Base-by-base conservation (phyloP, 441 rosid genomes). In the Omphalea diandra region DNA sequence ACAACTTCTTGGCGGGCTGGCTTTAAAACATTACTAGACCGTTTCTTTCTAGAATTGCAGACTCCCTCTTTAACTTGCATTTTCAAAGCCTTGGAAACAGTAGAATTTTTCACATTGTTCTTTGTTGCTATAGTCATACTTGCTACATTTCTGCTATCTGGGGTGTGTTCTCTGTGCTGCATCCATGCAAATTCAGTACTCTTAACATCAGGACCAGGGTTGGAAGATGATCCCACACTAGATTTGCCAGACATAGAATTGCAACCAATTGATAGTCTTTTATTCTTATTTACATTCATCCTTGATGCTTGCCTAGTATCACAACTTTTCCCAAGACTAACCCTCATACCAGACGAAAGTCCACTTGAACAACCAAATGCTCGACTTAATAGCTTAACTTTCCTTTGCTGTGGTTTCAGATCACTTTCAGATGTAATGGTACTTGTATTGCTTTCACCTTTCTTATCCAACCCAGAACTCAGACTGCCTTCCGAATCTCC, bases 211-310 rank as follows among this genome's bases (percentile, higher is more conserved):
- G 41, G 18, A 22, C 70, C 43, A 57, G 73, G 74, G 71, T 50
- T 63, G 35, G 82, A 82, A 69, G 90, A 83, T 29, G 90, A 84
- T 49, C 83, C 89, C 44, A 76, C 79, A 26, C 91, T 85, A 63
- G 86, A 86, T 65, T 85, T 85, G n/a, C 81, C 49, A 46, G 87
- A 84, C 41, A 75, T 79, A 77, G 88, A 83, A 67, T 78, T 74
- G 32, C 57, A n/a, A 15, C 73, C 84, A 46, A 73, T 73, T 49
- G 77, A 76, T 59, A 71, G 61, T 53, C 62, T 73, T 33, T 36
- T 52, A 70, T 77, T 70, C 15, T 62, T 47, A 74, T 38, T 73
- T 55, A 56, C 71, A 76, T 75, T 79, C 38, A 76, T 69, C 55
- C 80, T 81, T 53, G 82, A 82, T 52, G 90, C 90, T 77, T 75